These are phyloP conservation scores for Podila clonocystis DNA, from an alignment of 192 early-diverging fungal genomes.

Conservation along the genomic window DNA sequence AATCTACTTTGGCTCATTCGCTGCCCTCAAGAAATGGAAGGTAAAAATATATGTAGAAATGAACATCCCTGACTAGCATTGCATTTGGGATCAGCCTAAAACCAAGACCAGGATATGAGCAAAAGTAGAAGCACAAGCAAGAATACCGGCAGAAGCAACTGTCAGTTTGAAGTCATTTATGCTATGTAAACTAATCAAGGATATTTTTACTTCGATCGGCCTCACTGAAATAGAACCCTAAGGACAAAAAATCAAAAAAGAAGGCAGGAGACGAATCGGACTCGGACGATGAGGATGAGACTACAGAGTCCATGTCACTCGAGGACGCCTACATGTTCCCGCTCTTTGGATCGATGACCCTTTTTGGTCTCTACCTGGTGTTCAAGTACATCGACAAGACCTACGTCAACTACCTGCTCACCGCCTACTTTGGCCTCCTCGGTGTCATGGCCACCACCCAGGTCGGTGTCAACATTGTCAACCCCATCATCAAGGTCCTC, in stretches of 20 bases:
- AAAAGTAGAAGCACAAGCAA: too few relatives aligned
- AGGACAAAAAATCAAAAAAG: constrained; percentile 44
- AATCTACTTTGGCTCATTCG: constrained; percentile 87
- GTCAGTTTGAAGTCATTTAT: too few relatives aligned
- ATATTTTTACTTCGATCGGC: too few relatives aligned
- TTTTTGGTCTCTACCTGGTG: constrained; percentile 87
- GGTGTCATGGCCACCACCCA: constrained; percentile 84
- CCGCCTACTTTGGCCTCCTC: constrained; percentile 85
- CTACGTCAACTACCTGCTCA: constrained; percentile 84
- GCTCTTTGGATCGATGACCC: constrained; percentile 83
- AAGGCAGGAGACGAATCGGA: constrained; percentile 58
- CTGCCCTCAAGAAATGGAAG: constrained; percentile 72
- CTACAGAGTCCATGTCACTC: constrained; percentile 78
- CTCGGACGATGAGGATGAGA: constrained; percentile 73
- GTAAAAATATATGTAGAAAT: constrained; percentile 17
- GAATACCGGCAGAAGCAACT: too few relatives aligned
- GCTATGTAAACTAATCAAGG: too few relatives aligned
- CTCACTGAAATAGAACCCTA: constrained; percentile 35
- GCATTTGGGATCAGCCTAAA: not conserved
- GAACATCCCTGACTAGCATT: too few relatives aligned
- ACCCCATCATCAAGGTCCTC: constrained; percentile 52
- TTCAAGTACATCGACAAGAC: constrained; percentile 89
- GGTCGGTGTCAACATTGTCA: constrained; percentile 61
- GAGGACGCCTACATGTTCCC: constrained; percentile 96
- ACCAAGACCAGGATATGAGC: not conserved